Conservation (phyloP, 2,329 filamentous ascomycete genomes). For the Pestalotiopsis fici region DNA sequence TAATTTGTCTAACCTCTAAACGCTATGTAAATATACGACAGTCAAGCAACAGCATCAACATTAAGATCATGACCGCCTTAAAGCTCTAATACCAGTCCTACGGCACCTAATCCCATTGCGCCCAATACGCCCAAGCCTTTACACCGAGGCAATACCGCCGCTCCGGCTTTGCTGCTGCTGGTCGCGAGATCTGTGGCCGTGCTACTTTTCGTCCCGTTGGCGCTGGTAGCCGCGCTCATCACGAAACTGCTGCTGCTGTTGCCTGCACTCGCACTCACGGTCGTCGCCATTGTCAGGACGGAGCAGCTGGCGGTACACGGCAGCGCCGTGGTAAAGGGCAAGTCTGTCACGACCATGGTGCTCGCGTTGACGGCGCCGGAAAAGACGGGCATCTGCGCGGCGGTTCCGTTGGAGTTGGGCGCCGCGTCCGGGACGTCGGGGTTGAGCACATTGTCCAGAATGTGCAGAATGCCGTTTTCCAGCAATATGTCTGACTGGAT, state of each 20-base stretch:
- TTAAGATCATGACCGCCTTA: background rate
- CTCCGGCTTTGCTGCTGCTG: background rate
- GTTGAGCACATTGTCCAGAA: constrained; percentile 56
- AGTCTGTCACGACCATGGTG: constrained; percentile 17
- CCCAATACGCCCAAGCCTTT: background rate
- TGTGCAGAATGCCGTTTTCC: constrained; percentile 59
- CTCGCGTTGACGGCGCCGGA: constrained; percentile 16
- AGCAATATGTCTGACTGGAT: constrained; percentile 54
- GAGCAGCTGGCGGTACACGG: constrained; percentile 43
- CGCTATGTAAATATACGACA: background rate
- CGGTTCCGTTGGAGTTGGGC: constrained; percentile 37
- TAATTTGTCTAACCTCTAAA: background rate
- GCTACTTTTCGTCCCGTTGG: background rate
- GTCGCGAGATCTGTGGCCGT: background rate
- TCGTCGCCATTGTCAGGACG: constrained; percentile 10
- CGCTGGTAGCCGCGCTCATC: background rate
- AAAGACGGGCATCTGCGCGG: constrained; percentile 34
- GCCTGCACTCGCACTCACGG: constrained; percentile 10
- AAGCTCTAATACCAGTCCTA: background rate
- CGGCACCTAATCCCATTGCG: background rate
- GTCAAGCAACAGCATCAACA: background rate
- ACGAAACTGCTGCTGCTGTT: background rate
- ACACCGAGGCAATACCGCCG: background rate
- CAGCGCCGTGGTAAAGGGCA: constrained; percentile 41
- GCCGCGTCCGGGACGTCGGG: constrained; percentile 34